phyloP scores from a whole-genome alignment of 306 rosid genomes.

The Biancaea sappan region DNA sequence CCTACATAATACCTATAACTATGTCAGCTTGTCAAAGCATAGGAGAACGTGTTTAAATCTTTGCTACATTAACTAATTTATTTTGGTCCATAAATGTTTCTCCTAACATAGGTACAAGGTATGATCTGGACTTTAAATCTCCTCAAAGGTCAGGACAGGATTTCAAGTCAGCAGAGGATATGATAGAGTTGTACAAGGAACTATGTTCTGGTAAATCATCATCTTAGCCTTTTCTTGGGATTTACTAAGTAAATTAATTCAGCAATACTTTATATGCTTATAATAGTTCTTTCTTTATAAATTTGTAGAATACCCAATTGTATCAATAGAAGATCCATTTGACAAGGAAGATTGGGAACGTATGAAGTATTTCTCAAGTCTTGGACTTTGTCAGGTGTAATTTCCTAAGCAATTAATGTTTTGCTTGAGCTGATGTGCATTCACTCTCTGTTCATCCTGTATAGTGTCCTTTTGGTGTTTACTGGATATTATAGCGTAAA shows the following conservation, averaged over 20 bases:
- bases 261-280: conserved; percentile 25
- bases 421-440: conserved; percentile 22
- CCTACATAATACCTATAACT: no score
- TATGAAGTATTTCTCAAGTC: conserved; percentile 64
- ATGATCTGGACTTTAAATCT: conserved; percentile 79
- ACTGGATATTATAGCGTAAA: neutral
- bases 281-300: conserved; percentile 27
- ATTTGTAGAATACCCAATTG: conserved; percentile 72
- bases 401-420: conserved; percentile 35
- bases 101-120: conserved; percentile 73
- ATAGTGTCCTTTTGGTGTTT: conserved; percentile 16
- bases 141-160: conserved; percentile 78
- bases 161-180: conserved; percentile 86
- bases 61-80: conserved; percentile 14
- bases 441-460: conserved; percentile 27
- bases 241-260: conserved; percentile 6
- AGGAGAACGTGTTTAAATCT: neutral
- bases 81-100: conserved; percentile 23
- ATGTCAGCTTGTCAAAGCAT: neutral
- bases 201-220: conserved; percentile 67
- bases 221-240: conserved; percentile 8
- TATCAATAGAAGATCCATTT: conserved; percentile 95
- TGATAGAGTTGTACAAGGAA: conserved; percentile 77
- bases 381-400: conserved; percentile 76
- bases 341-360: conserved; percentile 98